Base-by-base conservation (phyloP, 441 rosid species). In the Arabidopsis lyrata region DNA sequence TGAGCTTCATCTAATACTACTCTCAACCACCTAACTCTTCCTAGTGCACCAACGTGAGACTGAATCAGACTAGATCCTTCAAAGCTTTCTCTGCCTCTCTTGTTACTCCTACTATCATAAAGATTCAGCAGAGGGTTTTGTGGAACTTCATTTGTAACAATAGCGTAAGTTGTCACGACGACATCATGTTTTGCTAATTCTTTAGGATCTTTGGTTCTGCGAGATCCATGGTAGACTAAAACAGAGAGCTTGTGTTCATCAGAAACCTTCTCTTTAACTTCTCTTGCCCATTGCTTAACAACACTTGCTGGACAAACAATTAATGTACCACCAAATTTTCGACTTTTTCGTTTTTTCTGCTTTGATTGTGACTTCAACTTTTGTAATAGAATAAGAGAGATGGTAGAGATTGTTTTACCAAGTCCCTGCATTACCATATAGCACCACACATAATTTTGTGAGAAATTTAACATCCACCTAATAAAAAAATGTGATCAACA, bases 1-100 rank as follows among this genome's bases (percentile, higher is more conserved):
- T 95, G 97, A 69, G 99, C 97, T 83, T 92, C 99, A 84, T 95
- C 99, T 53, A 92, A 82, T 60, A 92, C 82, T 58, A 95, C 90
- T 83, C 99, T 85, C 66, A 76, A 81, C 99, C 99, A 95, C 71
- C 69, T 81, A 49, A 90, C 94, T 83, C 81, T 86, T 62, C 94
- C 91, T 79, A 92, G 88, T 8, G 97, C 73, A 78, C 99, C 97
- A 70, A 56, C 59, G 36, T 1, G 22, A 47, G 16, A 8, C 20
- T 47, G 87, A 81, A 35, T 5, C 31, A 29, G 85, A 81, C 71
- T 63, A 14, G 59, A 4, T 29, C 36, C 64, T 13, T 86, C 90
- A 54, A 71, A 63, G 53, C 81, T 84, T 83, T 84, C 82, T 78
- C 77, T 80, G 77, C 90, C 87, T 78, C 77, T 93, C 78, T 84